A percentile compares a stretch with the other conserved stretches of the same genome.
Conservation (phyloP, 495 filamentous ascomycete genomes). For the Penicillium bovifimosum region DNA sequence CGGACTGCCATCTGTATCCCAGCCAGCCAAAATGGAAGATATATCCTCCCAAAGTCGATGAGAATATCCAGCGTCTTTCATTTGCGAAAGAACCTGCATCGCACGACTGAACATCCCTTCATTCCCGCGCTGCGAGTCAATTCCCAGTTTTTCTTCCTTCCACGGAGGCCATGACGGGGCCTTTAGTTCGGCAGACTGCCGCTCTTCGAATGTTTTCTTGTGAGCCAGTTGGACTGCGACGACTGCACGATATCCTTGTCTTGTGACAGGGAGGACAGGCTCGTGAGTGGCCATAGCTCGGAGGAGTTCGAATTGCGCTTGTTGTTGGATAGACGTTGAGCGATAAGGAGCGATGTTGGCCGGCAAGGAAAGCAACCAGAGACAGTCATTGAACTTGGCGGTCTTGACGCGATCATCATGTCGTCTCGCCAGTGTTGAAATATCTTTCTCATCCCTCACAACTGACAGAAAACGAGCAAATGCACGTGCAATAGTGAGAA, state of each 20-base stretch:
- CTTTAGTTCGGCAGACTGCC: conserved; percentile 54
- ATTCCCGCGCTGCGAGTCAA: conserved; percentile 50
- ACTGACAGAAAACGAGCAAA: conserved; percentile 32
- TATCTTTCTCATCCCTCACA: conserved; percentile 1
- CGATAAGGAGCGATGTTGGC: conserved; percentile 44
- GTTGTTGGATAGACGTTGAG: conserved; percentile 46
- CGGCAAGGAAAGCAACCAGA: conserved; percentile 52
- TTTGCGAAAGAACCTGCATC: conserved; percentile 49
- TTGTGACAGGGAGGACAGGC: conserved; percentile 52
- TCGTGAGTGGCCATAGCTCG: conserved; percentile 53
- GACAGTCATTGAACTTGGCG: conserved; percentile 46
- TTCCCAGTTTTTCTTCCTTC: conserved; percentile 56
- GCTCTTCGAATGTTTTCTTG: conserved; percentile 55
- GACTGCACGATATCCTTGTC: conserved; percentile 59
- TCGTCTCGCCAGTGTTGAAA: not conserved
- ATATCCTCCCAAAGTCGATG: conserved; percentile 50
- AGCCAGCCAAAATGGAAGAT: conserved; percentile 54
- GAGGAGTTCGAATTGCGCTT: conserved; percentile 59
- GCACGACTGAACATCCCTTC: conserved; percentile 57
- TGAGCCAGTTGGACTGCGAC: conserved; percentile 56
- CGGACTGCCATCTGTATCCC: conserved; percentile 63
- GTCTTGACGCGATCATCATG: conserved; percentile 24
- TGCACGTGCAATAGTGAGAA: conserved; percentile 42
- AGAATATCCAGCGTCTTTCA: conserved; percentile 60
- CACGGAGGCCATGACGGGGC: conserved; percentile 65